phyloP scores from a whole-genome alignment of 805 yeast genomes.

The Lipomyces spencermartinsiae region DNA sequence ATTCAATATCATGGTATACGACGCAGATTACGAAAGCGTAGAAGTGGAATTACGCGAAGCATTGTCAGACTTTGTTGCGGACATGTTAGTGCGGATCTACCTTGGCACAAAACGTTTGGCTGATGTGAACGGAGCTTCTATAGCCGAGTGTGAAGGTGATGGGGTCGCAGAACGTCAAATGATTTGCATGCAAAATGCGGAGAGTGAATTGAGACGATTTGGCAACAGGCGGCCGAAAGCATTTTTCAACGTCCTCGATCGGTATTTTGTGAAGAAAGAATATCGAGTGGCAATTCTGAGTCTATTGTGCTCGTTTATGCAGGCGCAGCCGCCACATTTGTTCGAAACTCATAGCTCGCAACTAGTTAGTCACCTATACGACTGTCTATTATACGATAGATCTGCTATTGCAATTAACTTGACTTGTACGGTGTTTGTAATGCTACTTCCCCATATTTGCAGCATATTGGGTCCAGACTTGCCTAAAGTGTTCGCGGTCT shows the following conservation, averaged over 20 bases:
- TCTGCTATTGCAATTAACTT: slow-evolving; percentile 51
- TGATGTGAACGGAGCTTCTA: background rate
- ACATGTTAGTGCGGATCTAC: slow-evolving; percentile 41
- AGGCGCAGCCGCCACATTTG: slow-evolving; percentile 45
- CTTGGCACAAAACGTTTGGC: slow-evolving; percentile 17
- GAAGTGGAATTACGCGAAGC: slow-evolving; percentile 30
- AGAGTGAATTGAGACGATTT: slow-evolving; percentile 51
- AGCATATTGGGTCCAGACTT: slow-evolving; percentile 47
- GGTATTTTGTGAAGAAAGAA: slow-evolving; percentile 46
- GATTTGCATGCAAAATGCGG: slow-evolving; percentile 55
- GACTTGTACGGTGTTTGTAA: slow-evolving; percentile 49
- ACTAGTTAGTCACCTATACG: slow-evolving; percentile 50
- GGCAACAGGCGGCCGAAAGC: slow-evolving; percentile 50
- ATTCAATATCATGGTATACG: slow-evolving; percentile 41
- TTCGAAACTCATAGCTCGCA: slow-evolving; percentile 47
- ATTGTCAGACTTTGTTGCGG: slow-evolving; percentile 40
- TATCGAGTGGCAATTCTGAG: slow-evolving; percentile 50
- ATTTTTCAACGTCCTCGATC: slow-evolving; percentile 51
- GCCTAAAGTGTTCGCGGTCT: slow-evolving; percentile 54
- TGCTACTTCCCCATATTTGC: slow-evolving; percentile 56
- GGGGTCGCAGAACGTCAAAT: slow-evolving; percentile 53
- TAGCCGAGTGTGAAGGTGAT: slow-evolving; percentile 23
- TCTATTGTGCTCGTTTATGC: slow-evolving; percentile 44
- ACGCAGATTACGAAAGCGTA: slow-evolving; percentile 31
- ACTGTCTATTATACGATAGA: slow-evolving; percentile 52